phyloP scores from a whole-genome alignment of 2,329 filamentous ascomycete species.

The Parascedosporium putredinis region DNA sequence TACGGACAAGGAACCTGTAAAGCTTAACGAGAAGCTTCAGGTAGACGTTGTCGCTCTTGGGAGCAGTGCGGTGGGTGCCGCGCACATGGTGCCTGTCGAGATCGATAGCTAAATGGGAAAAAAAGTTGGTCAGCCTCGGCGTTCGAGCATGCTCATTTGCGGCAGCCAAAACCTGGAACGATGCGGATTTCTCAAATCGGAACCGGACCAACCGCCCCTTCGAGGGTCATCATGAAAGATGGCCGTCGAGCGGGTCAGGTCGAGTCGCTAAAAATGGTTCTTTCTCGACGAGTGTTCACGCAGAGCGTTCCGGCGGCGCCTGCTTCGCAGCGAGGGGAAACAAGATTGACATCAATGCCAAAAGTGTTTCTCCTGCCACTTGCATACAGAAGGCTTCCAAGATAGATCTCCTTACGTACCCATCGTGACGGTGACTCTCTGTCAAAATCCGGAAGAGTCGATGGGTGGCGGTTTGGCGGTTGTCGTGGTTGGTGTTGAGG shows the following conservation, averaged over 20 bases:
- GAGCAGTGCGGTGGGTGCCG: conserved; percentile 76
- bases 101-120: conserved; percentile 55
- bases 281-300: conserved; percentile 10
- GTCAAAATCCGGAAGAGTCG: conserved; percentile 16
- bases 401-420: conserved; percentile 39
- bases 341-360: neutral
- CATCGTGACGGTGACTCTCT: conserved; percentile 42
- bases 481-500: conserved; percentile 15
- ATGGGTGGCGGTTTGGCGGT: conserved; percentile 26
- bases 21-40: conserved; percentile 96
- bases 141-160: conserved; percentile 52
- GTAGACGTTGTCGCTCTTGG: conserved; percentile 98
- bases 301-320: conserved; percentile 3
- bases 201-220: neutral
- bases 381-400: conserved; percentile 31
- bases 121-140: conserved; percentile 18
- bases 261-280: conserved; percentile 1
- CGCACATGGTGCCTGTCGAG: conserved; percentile 60
- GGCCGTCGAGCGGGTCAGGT: neutral
- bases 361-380: conserved; percentile 27
- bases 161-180: conserved; percentile 16
- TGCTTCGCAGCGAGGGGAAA: conserved; percentile 12
- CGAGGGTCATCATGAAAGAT: neutral
- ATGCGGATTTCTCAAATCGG: neutral
- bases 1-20: conserved; percentile 94